Base-by-base conservation (phyloP, 805 yeast genomes). In the Sugiyamaella mastotermitis region DNA sequence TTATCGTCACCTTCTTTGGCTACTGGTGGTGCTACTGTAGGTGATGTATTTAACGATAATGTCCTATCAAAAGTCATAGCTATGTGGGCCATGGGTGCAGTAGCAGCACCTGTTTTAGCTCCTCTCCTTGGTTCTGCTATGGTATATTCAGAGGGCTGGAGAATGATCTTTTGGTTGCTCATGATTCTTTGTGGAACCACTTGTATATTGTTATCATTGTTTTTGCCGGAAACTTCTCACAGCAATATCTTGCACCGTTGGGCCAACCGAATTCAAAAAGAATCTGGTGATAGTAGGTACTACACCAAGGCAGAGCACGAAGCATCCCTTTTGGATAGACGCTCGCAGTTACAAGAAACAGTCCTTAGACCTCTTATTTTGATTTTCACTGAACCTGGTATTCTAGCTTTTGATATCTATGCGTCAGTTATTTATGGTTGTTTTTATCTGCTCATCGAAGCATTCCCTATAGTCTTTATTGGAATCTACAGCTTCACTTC, bases 1-100 rank as follows among this genome's bases (percentile, higher is more conserved):
- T 69, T 82, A 35, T 83, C 88, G 1, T 79, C 90, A 1, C 94
- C 94, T 2, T 86, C 92, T 0, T 68, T 85, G 56, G 81, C 94
- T 3, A 74, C 83, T 48, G 94, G 86, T n/a, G 90, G 88, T 43
- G 81, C 78, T 6, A 61, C 75, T 5, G 54, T 75, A 30, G 71
- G 72, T 17, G 82, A 76, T 52, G 53, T 68, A 9, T 30, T 53
- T 3, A 56, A n/a, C n/a, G 17, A 16, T 15, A 20, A 22, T 19
- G 9, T 16, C 42, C 55, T 69, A 21, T 76, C 81, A 1, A 47
- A 67, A 16, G 69, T 70, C 2, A 55, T 78, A 33, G 73, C 71
- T 3, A 38, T 62, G 8, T 77, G 83, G 83, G 63, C 74, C 8
- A 43, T 69, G 17, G 72, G 69, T 34, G 72, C 76, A 1, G 70